A percentile compares a stretch with the other conserved stretches of the same genome.
These are phyloP conservation scores for Polygonum aviculare DNA, from an alignment of 148 eudicot genomes.

Conservation along the genomic window DNA sequence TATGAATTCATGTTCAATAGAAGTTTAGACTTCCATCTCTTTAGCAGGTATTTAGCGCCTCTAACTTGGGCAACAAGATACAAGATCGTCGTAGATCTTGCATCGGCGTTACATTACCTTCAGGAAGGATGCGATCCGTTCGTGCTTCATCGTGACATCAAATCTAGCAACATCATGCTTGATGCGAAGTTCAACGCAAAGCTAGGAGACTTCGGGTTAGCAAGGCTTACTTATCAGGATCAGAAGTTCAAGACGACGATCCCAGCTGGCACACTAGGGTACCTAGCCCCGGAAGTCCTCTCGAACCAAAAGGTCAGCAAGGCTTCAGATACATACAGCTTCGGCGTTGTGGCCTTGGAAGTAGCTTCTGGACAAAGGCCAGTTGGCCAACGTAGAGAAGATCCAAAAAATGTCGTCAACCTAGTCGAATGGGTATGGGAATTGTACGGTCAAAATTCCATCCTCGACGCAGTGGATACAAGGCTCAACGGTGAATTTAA, in stretches of 20 bases:
- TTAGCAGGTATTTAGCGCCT: constrained; percentile 11
- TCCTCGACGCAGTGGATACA: constrained; percentile 28
- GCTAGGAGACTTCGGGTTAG: constrained; percentile 21
- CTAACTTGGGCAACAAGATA: constrained; percentile 27
- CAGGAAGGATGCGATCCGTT: constrained; percentile 15
- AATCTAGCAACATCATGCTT: constrained; percentile 19
- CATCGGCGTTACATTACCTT: constrained; percentile 13
- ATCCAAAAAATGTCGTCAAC: constrained; percentile 4
- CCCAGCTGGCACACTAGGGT: constrained; percentile 11
- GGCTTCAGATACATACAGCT: constrained; percentile 2
- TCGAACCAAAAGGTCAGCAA: constrained; percentile 6
- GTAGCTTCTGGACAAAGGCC: constrained; percentile 40
- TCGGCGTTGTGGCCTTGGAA: constrained; percentile 22
- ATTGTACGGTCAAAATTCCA: constrained; percentile 23
- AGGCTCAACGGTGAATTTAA: constrained; percentile 27
- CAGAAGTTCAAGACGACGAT: not conserved
- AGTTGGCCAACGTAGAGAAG: not conserved
- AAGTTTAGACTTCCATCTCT: constrained; percentile 36
- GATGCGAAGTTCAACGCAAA: constrained; percentile 14
- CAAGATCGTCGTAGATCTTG: constrained; percentile 13
- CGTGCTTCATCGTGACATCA: constrained; percentile 18
- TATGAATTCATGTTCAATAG: constrained; percentile 42
- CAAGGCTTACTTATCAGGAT: constrained; percentile 13
- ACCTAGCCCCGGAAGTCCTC: constrained; percentile 11
- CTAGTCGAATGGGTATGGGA: constrained; percentile 40